Evolutionary conservation across 1,284 basidiomycete genomes (phyloP), one percentile per base, ranked within the genome.

Genomic region (Ceratobasidium sp.): DNA sequence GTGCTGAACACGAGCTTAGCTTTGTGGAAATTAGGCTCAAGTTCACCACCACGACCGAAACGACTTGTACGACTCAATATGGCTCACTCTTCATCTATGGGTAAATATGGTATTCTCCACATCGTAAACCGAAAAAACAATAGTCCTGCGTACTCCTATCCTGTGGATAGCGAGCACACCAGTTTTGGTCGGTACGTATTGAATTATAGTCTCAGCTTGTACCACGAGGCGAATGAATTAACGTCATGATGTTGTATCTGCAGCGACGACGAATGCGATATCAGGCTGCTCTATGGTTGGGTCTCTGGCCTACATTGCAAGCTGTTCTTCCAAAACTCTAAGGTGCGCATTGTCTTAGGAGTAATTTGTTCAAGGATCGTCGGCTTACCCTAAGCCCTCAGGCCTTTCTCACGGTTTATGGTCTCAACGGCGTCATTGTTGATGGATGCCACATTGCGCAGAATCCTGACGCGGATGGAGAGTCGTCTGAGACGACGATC

Each of bases 331-430:
- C 84, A 89, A 75, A 89, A 89, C 51, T 81, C 86, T 74, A 91
- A 91, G 84, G 89, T 89, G 56, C 22, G 83, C 80, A n/a, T 56
- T 47, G 27, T 51, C 62, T 53, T 41, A 56, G 48, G 27, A 33
- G 59, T 19, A 27, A 19, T 29, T 36, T 24, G 27, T 31, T 36
- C 57, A 41, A 48, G 14, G 44, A 24, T 51, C 24, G 29, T 29
- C 19, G 27, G 54, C 31, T 50, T 45, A 44, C 63, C 44, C 56
- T 71, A 17, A 53, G 33, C 67, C 62, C 63, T 19, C 78, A 92
- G 89, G 91, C 91, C 11, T 92, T 91, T 78, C 81, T 93, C 6
- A 84, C 87, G 33, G 87, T 92, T 1, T 80, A 89, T 8, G 91
- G 91, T 7, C 81, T 83, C 1, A 84, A 84, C 73, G 90, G 91